phyloP scores from a whole-genome alignment of 2,329 filamentous ascomycete species.

The Penicillium sp. region DNA sequence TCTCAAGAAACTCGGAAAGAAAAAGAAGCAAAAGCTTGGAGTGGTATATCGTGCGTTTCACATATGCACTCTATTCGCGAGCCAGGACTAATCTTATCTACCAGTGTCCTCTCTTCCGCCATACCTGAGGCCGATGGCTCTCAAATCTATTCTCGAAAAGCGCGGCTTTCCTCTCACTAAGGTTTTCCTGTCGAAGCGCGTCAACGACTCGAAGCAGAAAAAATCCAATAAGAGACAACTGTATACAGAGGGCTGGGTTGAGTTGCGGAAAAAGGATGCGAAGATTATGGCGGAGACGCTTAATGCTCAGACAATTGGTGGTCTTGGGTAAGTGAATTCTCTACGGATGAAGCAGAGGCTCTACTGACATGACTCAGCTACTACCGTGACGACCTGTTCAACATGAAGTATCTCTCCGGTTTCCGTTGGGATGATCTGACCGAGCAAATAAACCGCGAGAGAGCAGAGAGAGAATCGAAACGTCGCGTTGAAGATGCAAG shows the following conservation, averaged over 20 bases:
- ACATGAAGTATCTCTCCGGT: conserved; percentile 47
- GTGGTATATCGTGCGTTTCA: not conserved
- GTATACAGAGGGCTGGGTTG: conserved; percentile 49
- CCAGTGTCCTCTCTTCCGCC: conserved; percentile 45
- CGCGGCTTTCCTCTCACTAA: conserved; percentile 45
- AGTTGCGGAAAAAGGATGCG: conserved; percentile 47
- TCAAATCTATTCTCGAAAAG: conserved; percentile 43
- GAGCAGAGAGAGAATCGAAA: conserved; percentile 42
- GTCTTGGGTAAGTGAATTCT: conserved; percentile 18
- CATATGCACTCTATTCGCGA: not conserved
- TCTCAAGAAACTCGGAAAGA: not conserved
- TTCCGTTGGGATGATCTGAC: conserved; percentile 39
- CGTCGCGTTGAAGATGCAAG: conserved; percentile 43
- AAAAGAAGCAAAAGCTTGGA: conserved; percentile 6
- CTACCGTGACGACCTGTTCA: conserved; percentile 49
- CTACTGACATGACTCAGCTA: conserved; percentile 24
- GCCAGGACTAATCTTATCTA: conserved; percentile 43
- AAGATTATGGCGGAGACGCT: conserved; percentile 48
- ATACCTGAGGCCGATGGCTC: conserved; percentile 48
- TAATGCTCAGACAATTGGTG: conserved; percentile 46
- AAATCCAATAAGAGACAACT: conserved; percentile 44
- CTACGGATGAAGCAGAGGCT: not conserved
- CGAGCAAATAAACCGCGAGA: conserved; percentile 46
- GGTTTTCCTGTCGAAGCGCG: not conserved
- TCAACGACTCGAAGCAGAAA: conserved; percentile 5